These are phyloP conservation scores for Xerocomus brunneocitrinus DNA, from an alignment of 768 basidiomycete species.

Conservation along the genomic window DNA sequence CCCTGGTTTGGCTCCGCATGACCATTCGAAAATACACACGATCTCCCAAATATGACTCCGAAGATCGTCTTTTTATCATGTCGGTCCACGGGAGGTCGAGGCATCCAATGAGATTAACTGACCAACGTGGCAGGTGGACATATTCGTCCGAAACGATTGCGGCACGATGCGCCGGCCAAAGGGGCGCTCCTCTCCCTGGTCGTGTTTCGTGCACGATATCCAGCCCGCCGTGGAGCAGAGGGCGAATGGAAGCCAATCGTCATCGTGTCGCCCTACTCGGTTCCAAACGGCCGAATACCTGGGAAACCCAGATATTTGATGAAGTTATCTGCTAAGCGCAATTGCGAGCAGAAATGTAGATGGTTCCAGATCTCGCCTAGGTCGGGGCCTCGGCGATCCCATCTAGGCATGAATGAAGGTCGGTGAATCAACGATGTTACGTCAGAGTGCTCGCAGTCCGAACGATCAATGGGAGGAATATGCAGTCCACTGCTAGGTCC, in stretches of 20 bases:
- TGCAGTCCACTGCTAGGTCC: slow-evolving; percentile 19
- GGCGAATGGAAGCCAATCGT: slow-evolving; percentile 8
- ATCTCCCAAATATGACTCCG: slow-evolving; percentile 7
- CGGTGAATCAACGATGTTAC: slow-evolving; percentile 21
- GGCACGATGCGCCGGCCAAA: slow-evolving; percentile 4
- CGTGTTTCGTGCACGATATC: slow-evolving; percentile 21
- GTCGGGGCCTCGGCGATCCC: slow-evolving; percentile 17
- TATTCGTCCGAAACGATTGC: slow-evolving; percentile 8
- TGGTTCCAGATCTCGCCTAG: slow-evolving; percentile 5
- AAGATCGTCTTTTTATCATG: slow-evolving; percentile 17
- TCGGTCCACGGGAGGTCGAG: slow-evolving; percentile 5
- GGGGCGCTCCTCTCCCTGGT: slow-evolving; percentile 4
- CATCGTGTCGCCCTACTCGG: slow-evolving; percentile 6
- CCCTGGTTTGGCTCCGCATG: slow-evolving; percentile 3
- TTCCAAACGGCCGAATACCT: slow-evolving; percentile 14
- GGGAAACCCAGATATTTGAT: slow-evolving; percentile 1
- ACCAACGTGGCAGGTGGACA: slow-evolving; percentile 14
- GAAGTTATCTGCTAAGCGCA: not conserved
- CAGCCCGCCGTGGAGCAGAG: slow-evolving; percentile 18
- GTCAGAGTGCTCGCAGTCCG: slow-evolving; percentile 15
- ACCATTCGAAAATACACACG: not conserved
- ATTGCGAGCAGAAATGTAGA: not conserved
- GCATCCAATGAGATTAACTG: slow-evolving; percentile 7
- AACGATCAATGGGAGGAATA: slow-evolving; percentile 19
- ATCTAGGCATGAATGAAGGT: slow-evolving; percentile 11